Percentiles rank a stretch among this genome's conserved stretches.
These are phyloP conservation scores for Chaetomium sp. DNA, from an alignment of 2,329 filamentous ascomycete genomes.

Conservation along the genomic window DNA sequence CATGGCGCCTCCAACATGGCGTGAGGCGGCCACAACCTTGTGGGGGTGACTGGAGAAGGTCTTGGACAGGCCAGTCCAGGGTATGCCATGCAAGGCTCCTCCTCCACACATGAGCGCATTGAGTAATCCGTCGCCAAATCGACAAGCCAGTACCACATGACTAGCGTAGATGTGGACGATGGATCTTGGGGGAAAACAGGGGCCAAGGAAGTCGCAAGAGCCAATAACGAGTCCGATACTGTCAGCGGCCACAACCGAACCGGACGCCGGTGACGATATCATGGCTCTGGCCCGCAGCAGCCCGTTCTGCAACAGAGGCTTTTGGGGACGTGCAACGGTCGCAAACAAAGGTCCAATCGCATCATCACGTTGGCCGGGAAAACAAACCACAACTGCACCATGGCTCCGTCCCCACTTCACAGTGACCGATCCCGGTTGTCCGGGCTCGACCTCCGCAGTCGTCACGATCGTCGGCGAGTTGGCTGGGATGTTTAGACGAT, in stretches of 20 bases:
- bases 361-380: background rate
- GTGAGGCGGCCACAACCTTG: background rate
- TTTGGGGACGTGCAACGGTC: background rate
- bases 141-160: background rate
- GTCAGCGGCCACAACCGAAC: background rate
- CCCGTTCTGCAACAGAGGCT: background rate
- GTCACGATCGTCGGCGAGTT: conserved; percentile 12
- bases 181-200: background rate
- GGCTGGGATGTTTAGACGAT: conserved; percentile 4
- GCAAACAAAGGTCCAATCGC: conserved; percentile 3
- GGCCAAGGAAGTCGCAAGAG: background rate
- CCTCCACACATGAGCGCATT: background rate
- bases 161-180: background rate
- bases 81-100: background rate
- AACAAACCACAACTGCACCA: background rate
- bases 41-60: background rate
- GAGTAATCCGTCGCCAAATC: background rate
- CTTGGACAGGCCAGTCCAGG: background rate
- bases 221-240: background rate
- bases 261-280: background rate
- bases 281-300: background rate
- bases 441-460: background rate
- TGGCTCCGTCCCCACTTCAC: conserved; percentile 6
- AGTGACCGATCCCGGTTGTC: conserved; percentile 8
- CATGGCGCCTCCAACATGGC: background rate